Conservation (phyloP, 495 filamentous ascomycete genomes). For the Aeminium ludgeri region DNA sequence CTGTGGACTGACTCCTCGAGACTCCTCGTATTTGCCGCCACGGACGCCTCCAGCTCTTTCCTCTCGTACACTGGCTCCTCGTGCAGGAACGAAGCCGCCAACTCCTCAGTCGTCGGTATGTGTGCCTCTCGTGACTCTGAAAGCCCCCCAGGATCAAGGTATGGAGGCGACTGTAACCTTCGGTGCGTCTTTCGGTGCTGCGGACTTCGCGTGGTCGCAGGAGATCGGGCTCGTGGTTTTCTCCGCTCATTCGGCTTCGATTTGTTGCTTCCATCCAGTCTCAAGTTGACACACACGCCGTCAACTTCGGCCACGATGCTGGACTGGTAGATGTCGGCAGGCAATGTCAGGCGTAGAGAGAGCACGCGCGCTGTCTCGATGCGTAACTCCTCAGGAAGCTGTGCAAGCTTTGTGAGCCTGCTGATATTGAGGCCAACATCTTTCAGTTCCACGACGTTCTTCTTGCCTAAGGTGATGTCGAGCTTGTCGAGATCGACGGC, state of each 20-base stretch:
- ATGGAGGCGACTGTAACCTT: constrained; percentile 18
- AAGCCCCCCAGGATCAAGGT: constrained; percentile 24
- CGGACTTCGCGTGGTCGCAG: constrained; percentile 5
- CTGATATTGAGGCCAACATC: constrained; percentile 53
- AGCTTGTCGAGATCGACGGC: constrained; percentile 62
- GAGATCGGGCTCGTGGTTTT: background rate
- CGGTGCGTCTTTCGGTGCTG: constrained; percentile 7
- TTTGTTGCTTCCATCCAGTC: constrained; percentile 4
- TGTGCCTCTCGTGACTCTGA: constrained; percentile 24
- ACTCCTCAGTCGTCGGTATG: constrained; percentile 61
- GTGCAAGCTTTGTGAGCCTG: constrained; percentile 58
- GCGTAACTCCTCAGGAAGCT: constrained; percentile 50
- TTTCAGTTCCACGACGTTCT: constrained; percentile 59
- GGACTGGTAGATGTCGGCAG: constrained; percentile 63
- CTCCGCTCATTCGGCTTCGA: constrained; percentile 1
- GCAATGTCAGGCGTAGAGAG: constrained; percentile 57
- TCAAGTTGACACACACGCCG: constrained; percentile 33
- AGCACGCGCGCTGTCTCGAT: constrained; percentile 53
- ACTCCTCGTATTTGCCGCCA: constrained; percentile 50
- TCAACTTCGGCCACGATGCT: constrained; percentile 61
- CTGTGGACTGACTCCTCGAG: constrained; percentile 31
- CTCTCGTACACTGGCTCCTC: constrained; percentile 62
- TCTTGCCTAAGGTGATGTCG: constrained; percentile 59
- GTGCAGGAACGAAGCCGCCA: constrained; percentile 76
- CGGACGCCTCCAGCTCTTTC: constrained; percentile 56